Percentiles rank a stretch among this genome's conserved stretches.
Evolutionary conservation across 768 basidiomycete genomes (phyloP).

Genomic region (Mycena albidolilacea): DNA sequence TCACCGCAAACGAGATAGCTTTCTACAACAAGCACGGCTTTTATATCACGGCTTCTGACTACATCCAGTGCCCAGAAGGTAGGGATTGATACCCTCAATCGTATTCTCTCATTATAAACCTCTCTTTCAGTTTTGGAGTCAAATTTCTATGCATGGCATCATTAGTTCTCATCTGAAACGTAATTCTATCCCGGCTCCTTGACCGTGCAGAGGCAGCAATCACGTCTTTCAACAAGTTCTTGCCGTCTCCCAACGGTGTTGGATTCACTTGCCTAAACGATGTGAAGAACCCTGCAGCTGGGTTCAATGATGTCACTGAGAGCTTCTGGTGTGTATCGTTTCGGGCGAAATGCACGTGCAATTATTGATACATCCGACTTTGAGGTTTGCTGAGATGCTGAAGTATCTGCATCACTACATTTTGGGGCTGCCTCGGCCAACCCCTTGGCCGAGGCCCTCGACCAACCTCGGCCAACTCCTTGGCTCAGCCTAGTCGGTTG

Average conservation of each 20-base stretch:
- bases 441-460: no score
- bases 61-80: slow-evolving; percentile 77
- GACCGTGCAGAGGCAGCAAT: slow-evolving; percentile 74
- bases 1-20: slow-evolving; percentile 53
- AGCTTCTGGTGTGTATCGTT: slow-evolving; percentile 62
- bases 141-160: slow-evolving; percentile 86
- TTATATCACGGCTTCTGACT: slow-evolving; percentile 69
- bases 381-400: slow-evolving; percentile 6
- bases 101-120: background rate
- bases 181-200: slow-evolving; percentile 44
- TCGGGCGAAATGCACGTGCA: background rate
- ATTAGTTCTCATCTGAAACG: background rate
- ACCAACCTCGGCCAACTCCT: no score
- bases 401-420: no score
- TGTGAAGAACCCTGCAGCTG: slow-evolving; percentile 60
- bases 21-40: slow-evolving; percentile 78
- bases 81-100: background rate
- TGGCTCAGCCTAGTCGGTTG: no score
- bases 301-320: slow-evolving; percentile 71
- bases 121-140: slow-evolving; percentile 70
- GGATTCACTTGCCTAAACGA: slow-evolving; percentile 74
- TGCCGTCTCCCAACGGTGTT: slow-evolving; percentile 50
- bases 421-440: no score
- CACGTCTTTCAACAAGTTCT: slow-evolving; percentile 70
- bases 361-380: background rate